Evolutionary conservation across 179 eudicot species (phyloP).

Genomic region (Beta lomatogona): DNA sequence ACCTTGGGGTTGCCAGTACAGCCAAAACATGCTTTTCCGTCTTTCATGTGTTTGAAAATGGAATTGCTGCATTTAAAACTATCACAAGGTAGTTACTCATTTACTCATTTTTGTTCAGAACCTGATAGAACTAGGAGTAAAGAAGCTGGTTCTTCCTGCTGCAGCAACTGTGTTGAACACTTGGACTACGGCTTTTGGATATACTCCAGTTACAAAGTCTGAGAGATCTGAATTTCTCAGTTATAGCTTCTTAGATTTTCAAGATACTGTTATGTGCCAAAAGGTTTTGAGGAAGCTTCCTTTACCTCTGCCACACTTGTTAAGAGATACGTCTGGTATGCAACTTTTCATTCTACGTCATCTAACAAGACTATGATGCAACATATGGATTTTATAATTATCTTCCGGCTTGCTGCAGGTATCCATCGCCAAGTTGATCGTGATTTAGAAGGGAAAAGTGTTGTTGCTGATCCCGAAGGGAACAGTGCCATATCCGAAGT

Average conservation of each 20-base stretch:
- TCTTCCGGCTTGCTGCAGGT: conserved; percentile 36
- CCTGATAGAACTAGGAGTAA: conserved; percentile 66
- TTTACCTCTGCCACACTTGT: conserved; percentile 16
- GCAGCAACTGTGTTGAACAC: conserved; percentile 61
- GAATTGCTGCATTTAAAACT: not conserved
- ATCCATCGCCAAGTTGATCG: conserved; percentile 20
- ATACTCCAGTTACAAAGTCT: conserved; percentile 47
- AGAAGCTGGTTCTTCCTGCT: conserved; percentile 82
- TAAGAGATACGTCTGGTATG: conserved; percentile 30
- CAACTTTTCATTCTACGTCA: not conserved
- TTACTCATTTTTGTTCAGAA: conserved; percentile 40
- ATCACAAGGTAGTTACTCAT: not conserved
- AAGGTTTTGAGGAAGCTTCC: conserved; percentile 48
- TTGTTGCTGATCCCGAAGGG: conserved; percentile 37
- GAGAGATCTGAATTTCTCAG: conserved; percentile 61
- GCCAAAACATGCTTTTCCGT: no score
- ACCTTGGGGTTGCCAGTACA: no score
- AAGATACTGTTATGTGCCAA: conserved; percentile 79
- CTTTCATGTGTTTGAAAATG: not conserved
- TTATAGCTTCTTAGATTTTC: conserved; percentile 75
- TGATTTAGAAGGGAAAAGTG: conserved; percentile 23
- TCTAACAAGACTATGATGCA: not conserved
- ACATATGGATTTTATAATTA: not conserved
- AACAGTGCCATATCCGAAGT: conserved; percentile 49
- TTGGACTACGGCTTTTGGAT: conserved; percentile 81